Base-by-base conservation (phyloP, 306 rosid genomes). In the Styphnolobium japonicum region DNA sequence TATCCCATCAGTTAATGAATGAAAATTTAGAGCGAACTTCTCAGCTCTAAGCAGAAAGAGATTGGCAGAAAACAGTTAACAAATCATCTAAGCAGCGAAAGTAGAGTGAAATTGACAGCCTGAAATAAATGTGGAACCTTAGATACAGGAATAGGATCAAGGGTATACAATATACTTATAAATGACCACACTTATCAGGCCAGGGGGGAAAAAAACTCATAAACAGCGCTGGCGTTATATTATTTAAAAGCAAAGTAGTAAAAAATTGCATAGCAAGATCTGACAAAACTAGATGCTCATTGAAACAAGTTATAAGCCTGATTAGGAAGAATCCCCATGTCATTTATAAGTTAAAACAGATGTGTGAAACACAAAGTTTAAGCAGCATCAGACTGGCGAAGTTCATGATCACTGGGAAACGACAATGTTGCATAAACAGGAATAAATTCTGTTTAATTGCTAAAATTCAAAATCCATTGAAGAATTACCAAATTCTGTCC, bases 401-500 rank as follows among this genome's bases (percentile, higher is more conserved):
- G 48, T 62, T 52, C 52, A 40, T 57, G 25, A 57, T 60, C n/a
- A 6, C 21, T 21, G 8, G 52, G 22, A 25, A 33, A 56, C 53
- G 12, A 64, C 14, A 55, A 42, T 37, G 42, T 67, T 52, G 64
- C 65, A 42, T 22, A 67, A 18, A 64, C 56, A 45, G 39, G 64
- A 77, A 69, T 15, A 4, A 33, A 7, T 19, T 37, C 34, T 64
- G 75, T 80, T 29, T n/a, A 29, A 73, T 22, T 22, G 40, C 75
- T 22, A 39, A 22, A 37, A 67, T 66, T 43, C 43, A 68, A 34
- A 37, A 15, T 62, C 37, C 12, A 66, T 4, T 29, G 73, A 77
- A 43, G 71, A 84, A 83, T 84, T 90, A 96, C 99, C 98, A 27
- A 96, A 96, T 86, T 96, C 99, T 4, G 98, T 93, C 99, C 99